Percentiles rank a stretch among this genome's conserved stretches.
phyloP scores from a whole-genome alignment of 176 grass and related monocot genomes.

The Phragmites australis region DNA sequence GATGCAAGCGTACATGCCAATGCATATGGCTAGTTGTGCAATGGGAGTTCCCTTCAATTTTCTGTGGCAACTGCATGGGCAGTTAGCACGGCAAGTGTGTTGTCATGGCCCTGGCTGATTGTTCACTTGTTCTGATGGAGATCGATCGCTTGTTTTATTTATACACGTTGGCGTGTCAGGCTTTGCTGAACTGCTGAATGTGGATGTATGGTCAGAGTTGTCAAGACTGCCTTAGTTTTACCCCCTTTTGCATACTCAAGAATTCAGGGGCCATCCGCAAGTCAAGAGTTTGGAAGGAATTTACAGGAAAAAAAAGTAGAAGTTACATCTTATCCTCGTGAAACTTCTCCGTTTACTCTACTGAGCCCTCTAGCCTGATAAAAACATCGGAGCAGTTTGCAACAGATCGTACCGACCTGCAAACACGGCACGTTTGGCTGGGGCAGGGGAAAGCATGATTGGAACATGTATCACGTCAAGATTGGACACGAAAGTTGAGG shows the following conservation, averaged over 20 bases:
- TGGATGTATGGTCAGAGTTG: too few species aligned
- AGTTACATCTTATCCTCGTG: too few species aligned
- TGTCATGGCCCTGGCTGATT: background rate
- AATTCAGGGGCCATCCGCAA: too few species aligned
- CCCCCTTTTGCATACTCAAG: too few species aligned
- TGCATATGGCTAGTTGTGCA: background rate
- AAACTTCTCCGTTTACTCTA: too few species aligned
- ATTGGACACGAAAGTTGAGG: background rate
- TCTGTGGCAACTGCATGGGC: background rate
- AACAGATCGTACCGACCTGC: background rate
- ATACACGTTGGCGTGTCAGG: too few species aligned
- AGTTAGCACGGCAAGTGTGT: background rate
- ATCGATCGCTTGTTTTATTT: background rate
- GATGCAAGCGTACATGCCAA: background rate
- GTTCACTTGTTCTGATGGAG: background rate
- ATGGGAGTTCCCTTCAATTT: background rate
- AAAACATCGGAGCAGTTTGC: background rate
- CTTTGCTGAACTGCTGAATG: background rate
- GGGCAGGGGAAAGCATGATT: background rate
- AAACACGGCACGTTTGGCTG: background rate
- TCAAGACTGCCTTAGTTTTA: too few species aligned
- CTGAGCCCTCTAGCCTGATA: too few species aligned
- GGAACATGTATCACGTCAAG: slow-evolving; percentile 13
- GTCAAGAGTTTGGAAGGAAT: too few species aligned
- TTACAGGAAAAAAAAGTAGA: too few species aligned